Evolutionary conservation across 169 alveolate species (phyloP).

Genomic region (Plasmodium falciparum): DNA sequence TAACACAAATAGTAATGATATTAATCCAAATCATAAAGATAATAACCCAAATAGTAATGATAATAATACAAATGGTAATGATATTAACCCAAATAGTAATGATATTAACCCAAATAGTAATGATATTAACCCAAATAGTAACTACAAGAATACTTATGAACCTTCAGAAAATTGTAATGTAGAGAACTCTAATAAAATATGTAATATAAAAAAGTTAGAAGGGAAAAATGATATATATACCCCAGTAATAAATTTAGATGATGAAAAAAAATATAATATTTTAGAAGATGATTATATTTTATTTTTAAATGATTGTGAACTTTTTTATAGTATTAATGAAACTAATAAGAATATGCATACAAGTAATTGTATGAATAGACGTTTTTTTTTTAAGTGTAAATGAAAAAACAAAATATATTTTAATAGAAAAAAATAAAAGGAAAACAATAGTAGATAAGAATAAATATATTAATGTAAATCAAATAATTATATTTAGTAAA

Average conservation of each 20-base stretch:
- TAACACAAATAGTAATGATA: too few species aligned
- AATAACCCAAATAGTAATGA: too few species aligned
- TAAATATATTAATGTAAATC: slow-evolving; percentile 28
- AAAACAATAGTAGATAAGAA: neutral
- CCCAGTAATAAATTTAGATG: neutral
- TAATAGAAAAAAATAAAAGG: slow-evolving; percentile 21
- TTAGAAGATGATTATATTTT: slow-evolving; percentile 39
- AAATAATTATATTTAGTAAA: slow-evolving; percentile 36
- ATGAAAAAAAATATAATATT: slow-evolving; percentile 1
- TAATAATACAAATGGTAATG: too few species aligned
- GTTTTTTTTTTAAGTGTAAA: neutral
- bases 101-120: too few species aligned
- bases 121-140: too few species aligned
- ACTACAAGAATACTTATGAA: too few species aligned
- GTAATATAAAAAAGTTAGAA: too few species aligned
- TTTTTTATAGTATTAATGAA: slow-evolving; percentile 14
- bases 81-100: too few species aligned
- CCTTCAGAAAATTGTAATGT: too few species aligned
- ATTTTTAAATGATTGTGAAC: slow-evolving; percentile 11
- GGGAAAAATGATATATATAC: too few species aligned
- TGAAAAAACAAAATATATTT: neutral
- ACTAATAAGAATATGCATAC: neutral
- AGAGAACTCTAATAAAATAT: too few species aligned
- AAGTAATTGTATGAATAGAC: neutral
- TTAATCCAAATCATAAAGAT: too few species aligned